phyloP scores from a whole-genome alignment of 768 basidiomycete genomes.

The Collybia nuda region DNA sequence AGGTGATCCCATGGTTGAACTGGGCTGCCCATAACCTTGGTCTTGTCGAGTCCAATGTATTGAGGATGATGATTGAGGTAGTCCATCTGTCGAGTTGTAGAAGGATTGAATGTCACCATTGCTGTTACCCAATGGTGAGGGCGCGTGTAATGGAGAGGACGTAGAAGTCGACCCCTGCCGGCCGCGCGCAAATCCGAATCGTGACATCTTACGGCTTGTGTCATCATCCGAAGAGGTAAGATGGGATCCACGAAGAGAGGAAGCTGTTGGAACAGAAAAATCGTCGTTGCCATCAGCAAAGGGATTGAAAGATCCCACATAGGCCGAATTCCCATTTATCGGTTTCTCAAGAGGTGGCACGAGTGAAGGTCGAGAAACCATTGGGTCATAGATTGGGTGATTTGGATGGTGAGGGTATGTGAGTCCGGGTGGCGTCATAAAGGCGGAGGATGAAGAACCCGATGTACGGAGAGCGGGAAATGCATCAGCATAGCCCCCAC shows the following conservation, averaged over 20 bases:
- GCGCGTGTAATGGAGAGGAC: constrained; percentile 57
- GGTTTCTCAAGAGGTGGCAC: constrained; percentile 41
- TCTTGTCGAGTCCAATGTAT: constrained; percentile 35
- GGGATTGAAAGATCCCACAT: constrained; percentile 79
- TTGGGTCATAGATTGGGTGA: constrained; percentile 59
- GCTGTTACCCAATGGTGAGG: constrained; percentile 48
- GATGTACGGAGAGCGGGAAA: constrained; percentile 61
- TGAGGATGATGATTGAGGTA: constrained; percentile 41
- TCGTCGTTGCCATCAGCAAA: constrained; percentile 66
- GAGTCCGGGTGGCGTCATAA: constrained; percentile 54
- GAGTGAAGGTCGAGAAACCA: constrained; percentile 35
- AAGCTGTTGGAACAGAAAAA: constrained; percentile 24
- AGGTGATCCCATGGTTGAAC: constrained; percentile 38
- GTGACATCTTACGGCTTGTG: constrained; percentile 62
- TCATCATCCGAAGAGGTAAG: constrained; percentile 57
- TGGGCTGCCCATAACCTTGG: constrained; percentile 39
- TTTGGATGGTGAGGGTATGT: constrained; percentile 45
- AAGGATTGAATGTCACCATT: constrained; percentile 49
- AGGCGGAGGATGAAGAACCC: constrained; percentile 26
- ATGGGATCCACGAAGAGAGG: constrained; percentile 30
- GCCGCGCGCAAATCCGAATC: constrained; percentile 80
- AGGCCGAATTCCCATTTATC: constrained; percentile 46
- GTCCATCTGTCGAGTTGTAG: constrained; percentile 34
- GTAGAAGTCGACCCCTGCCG: constrained; percentile 57
- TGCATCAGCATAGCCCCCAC: constrained; percentile 65